A percentile compares a stretch with the other conserved stretches of the same genome.
Conservation (phyloP, 352 stramenopile species). For the Plasmopara viticola region DNA sequence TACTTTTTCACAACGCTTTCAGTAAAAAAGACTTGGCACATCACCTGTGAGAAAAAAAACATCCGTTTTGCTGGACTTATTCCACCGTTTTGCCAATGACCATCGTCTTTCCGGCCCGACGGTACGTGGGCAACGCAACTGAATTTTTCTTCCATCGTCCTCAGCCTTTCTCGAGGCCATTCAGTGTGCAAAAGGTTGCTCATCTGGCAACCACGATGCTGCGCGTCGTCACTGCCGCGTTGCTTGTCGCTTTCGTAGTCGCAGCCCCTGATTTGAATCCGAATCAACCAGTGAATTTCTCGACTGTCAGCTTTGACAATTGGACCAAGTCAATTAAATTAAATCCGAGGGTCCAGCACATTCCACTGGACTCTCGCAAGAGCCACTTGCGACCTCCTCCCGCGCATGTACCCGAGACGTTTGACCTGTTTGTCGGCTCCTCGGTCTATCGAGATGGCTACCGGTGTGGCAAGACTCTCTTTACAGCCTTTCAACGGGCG, state of each 20-base stretch:
- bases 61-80: neutral
- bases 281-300: neutral
- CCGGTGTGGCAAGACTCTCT: slow-evolving; percentile 68
- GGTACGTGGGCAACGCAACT: neutral
- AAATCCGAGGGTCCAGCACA: slow-evolving; percentile 60
- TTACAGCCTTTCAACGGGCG: slow-evolving; percentile 60
- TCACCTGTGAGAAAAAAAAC: no score
- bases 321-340: neutral
- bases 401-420: slow-evolving; percentile 30
- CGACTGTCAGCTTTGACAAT: neutral
- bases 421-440: slow-evolving; percentile 58
- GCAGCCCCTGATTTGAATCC: neutral
- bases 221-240: neutral
- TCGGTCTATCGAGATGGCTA: slow-evolving; percentile 72
- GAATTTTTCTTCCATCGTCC: no score
- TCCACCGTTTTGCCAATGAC: neutral
- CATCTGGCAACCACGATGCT: neutral
- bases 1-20: no score
- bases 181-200: neutral
- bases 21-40: no score
- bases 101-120: neutral
- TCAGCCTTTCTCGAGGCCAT: neutral
- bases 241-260: neutral
- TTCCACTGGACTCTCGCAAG: slow-evolving; percentile 29
- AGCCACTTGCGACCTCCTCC: slow-evolving; percentile 45